Conservation (phyloP, 2,329 filamentous ascomycete genomes). For the Paracoccidioides lutzii region DNA sequence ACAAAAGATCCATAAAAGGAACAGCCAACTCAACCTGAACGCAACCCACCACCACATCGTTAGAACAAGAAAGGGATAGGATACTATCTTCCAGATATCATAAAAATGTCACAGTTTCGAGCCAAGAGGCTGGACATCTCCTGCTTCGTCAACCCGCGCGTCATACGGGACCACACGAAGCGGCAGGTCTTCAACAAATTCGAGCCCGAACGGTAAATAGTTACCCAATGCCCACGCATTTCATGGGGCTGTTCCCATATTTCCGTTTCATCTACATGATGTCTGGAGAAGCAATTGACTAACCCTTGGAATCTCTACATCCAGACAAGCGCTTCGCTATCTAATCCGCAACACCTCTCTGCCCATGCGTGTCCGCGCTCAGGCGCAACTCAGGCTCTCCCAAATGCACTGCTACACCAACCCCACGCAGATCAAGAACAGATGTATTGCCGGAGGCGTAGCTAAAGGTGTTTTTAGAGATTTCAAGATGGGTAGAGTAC, state of each 20-base stretch:
- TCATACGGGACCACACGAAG: constrained; percentile 93
- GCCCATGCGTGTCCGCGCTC: constrained; percentile 65
- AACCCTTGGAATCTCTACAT: not conserved
- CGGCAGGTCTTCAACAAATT: constrained; percentile 77
- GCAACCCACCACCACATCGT: not conserved
- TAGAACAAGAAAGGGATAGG: not conserved
- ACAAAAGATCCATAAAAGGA: not conserved
- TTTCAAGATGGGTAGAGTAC: constrained; percentile 81
- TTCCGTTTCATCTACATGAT: not conserved
- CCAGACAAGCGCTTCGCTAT: constrained; percentile 82
- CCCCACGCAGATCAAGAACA: constrained; percentile 83
- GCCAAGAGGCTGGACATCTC: constrained; percentile 81
- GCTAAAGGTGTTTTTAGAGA: constrained; percentile 80
- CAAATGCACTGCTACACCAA: constrained; percentile 96
- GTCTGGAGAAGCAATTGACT: not conserved
- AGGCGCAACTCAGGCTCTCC: constrained; percentile 82
- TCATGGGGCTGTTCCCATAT: not conserved
- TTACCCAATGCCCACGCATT: not conserved
- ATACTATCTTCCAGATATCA: too few species aligned
- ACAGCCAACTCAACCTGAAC: not conserved
- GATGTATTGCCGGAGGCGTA: constrained; percentile 86
- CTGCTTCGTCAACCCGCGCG: constrained; percentile 72
- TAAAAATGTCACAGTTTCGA: constrained; percentile 68
- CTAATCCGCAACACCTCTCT: constrained; percentile 87
- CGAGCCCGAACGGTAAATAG: constrained; percentile 68